Percentiles rank a stretch among this genome's conserved stretches.
Conservation (phyloP, 1,139 yeast species). For the Saccharomyces pastorianus region DNA sequence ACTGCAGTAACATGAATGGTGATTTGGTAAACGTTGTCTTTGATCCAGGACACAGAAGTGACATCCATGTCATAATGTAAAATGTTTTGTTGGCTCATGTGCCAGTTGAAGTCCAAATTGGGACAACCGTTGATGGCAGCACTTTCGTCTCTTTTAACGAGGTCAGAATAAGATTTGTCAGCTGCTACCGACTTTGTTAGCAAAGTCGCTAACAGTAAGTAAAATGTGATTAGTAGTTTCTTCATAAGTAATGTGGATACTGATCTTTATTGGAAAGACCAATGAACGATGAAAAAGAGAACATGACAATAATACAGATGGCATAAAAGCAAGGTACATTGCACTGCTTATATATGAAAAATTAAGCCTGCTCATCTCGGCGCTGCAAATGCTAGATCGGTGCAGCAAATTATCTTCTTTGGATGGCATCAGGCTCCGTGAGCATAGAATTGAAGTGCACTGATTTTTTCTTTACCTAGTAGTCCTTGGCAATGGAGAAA, state of each 20-base stretch:
- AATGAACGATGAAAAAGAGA: no score
- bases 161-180: background rate
- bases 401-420: no score
- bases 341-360: no score
- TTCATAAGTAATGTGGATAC: background rate
- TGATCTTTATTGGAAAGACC: background rate
- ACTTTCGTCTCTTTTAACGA: background rate
- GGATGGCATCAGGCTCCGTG: no score
- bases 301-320: no score
- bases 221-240: background rate
- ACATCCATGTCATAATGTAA: slow-evolving; percentile 22
- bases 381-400: no score
- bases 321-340: no score
- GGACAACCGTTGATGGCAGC: slow-evolving; percentile 17
- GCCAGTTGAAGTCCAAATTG: slow-evolving; percentile 18
- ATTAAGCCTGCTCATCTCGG: no score
- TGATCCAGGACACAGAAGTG: slow-evolving; percentile 9
- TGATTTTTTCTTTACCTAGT: no score
- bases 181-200: background rate
- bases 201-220: background rate
- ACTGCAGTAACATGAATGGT: slow-evolving; percentile 26
- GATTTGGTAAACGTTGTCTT: slow-evolving; percentile 20
- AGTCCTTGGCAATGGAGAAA: no score
- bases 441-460: no score
- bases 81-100: slow-evolving; percentile 5